Evolutionary conservation across 2,329 filamentous ascomycete species (phyloP).

Genomic region (Talaromyces sp.): DNA sequence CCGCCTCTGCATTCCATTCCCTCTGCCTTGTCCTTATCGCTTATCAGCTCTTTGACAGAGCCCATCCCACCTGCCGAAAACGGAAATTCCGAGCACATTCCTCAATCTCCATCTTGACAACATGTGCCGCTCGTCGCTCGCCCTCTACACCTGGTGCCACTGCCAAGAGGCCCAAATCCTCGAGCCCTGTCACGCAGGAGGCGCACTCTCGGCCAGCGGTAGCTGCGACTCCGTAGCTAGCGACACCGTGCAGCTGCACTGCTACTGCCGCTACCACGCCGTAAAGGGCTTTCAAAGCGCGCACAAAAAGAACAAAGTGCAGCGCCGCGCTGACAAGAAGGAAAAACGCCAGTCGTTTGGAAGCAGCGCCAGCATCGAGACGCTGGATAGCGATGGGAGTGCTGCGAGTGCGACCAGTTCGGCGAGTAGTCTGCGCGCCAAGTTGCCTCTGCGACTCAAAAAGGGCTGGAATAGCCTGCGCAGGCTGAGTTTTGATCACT

Average conservation of each 20-base stretch:
- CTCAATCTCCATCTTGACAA: background rate
- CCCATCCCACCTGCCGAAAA: constrained; percentile 7
- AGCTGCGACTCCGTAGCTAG: constrained; percentile 26
- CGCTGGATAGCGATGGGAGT: background rate
- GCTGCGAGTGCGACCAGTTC: background rate
- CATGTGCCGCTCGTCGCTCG: constrained; percentile 35
- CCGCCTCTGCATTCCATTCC: background rate
- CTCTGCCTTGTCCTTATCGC: background rate
- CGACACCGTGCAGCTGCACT: constrained; percentile 36
- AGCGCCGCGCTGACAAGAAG: constrained; percentile 13
- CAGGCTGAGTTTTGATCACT: constrained; percentile 5
- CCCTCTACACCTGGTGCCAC: constrained; percentile 34
- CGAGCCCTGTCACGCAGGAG: constrained; percentile 23
- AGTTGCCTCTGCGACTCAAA: background rate
- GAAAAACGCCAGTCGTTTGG: constrained; percentile 11
- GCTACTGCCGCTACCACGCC: constrained; percentile 33
- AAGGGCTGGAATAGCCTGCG: constrained; percentile 7
- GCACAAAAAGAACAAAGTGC: constrained; percentile 20
- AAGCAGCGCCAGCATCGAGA: constrained; percentile 1
- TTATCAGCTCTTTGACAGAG: background rate
- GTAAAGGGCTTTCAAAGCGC: constrained; percentile 25
- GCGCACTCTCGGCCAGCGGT: constrained; percentile 23
- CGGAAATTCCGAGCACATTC: background rate
- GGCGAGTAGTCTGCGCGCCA: background rate
- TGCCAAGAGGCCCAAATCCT: constrained; percentile 32